Base-by-base conservation (phyloP, 805 yeast genomes). In the Kodamaea kakaduensis region DNA sequence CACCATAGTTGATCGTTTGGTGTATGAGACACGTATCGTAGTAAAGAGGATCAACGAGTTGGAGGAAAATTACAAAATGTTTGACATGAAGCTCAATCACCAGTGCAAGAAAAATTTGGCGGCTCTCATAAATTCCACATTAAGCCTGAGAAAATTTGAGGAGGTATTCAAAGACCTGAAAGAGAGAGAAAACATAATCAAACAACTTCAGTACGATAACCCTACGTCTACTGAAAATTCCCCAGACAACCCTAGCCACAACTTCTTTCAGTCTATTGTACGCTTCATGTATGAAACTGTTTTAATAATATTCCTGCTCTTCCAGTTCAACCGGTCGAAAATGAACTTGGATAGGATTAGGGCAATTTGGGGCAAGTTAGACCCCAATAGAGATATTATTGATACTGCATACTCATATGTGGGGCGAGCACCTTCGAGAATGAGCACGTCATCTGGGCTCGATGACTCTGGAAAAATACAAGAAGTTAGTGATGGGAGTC, bases 291-390 rank as follows among this genome's bases (percentile, higher is more conserved):
- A 59, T 42, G 68, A 64, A 20, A 45, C 58, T 43, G 38, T 65
- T 19, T 40, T 45, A 22, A 51, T 50, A n/a, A 36, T 64, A n/a
- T 57, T 60, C 41, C 61, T 51, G 25, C 27, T 64, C 9, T 59
- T 65, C 44, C 55, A 58, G 31, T 61, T 67, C 42, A 68, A 67
- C 43, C 47, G 69, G 31, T 50, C 64, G 20, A 61, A 57, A 25
- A 67, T 67, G 71, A 66, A 67, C 45, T 48, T 65, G 34, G 70
- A 65, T 36, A 41, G 73, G 34, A 67, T 67, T 33, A 47, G 70
- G 45, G 41, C 51, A 23, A 49, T 57, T 14, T 67, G 71, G 63
- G 52, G 43, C 12, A 59, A 61, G 41, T 50, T 67, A 17, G 73
- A 67, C 46, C 73, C 73, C 2, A 58, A 61, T 39, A 43, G 69